Percentiles rank a stretch among this genome's conserved stretches.
These are phyloP conservation scores for Simmondsia chinensis DNA, from an alignment of 148 eudicot species.

Conservation along the genomic window DNA sequence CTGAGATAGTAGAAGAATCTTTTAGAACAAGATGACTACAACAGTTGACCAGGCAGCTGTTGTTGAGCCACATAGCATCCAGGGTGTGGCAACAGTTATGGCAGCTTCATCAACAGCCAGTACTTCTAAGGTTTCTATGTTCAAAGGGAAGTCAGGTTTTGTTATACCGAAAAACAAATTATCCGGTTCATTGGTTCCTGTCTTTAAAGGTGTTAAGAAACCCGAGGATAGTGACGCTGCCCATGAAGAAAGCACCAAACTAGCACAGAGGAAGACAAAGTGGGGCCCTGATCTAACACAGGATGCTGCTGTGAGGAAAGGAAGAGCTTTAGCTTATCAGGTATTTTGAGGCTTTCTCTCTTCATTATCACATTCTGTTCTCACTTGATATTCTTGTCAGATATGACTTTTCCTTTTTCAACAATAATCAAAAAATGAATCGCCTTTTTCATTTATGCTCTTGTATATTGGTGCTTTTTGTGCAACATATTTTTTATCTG, in stretches of 20 bases:
- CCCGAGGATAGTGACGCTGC: constrained; percentile 33
- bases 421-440: no score
- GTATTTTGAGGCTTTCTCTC: constrained; percentile 24
- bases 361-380: no score
- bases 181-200: constrained; percentile 85
- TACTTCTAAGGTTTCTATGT: constrained; percentile 50
- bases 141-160: constrained; percentile 75
- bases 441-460: background rate
- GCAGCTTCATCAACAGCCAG: constrained; percentile 35
- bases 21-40: constrained; percentile 40
- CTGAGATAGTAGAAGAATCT: no score
- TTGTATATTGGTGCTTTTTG: no score
- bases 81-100: constrained; percentile 17
- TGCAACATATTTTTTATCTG: background rate
- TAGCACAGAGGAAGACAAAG: constrained; percentile 71
- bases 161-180: constrained; percentile 92
- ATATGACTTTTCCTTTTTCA: no score
- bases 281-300: constrained; percentile 85
- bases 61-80: constrained; percentile 13
- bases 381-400: no score
- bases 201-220: constrained; percentile 54
- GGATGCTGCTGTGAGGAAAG: constrained; percentile 67
- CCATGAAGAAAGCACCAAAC: constrained; percentile 43
- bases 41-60: constrained; percentile 27
- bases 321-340: constrained; percentile 89